Evolutionary conservation across 257 asterid genomes (phyloP).

Genomic region (Salvia splendens): DNA sequence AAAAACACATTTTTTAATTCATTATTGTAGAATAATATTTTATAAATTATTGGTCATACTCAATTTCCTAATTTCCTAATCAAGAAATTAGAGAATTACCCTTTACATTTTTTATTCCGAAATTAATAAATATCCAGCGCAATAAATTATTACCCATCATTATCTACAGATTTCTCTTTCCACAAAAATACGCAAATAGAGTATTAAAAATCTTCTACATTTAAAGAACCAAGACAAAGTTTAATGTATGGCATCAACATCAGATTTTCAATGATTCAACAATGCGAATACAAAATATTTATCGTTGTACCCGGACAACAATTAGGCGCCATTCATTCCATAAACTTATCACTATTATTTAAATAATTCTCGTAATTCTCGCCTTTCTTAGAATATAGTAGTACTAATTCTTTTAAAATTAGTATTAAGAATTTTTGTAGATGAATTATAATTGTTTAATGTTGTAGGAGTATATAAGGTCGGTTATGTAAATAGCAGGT

Average conservation of each 20-base stretch:
- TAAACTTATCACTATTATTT: background rate
- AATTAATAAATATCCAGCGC: background rate
- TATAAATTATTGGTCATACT: too few species aligned
- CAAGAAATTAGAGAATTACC: too few species aligned
- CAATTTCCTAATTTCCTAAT: too few species aligned
- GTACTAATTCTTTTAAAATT: too few species aligned
- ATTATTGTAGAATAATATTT: too few species aligned
- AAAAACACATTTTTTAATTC: too few species aligned
- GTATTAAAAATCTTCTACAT: background rate
- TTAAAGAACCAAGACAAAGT: background rate
- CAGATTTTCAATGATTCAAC: background rate
- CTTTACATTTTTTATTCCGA: too few species aligned
- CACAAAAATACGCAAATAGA: background rate
- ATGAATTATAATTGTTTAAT: background rate
- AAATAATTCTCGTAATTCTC: constrained; percentile 21
- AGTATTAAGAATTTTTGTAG: background rate
- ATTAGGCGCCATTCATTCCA: constrained; percentile 29
- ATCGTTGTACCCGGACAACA: constrained; percentile 18
- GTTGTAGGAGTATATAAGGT: background rate
- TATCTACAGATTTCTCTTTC: background rate
- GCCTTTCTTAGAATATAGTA: background rate
- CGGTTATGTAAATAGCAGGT: constrained; percentile 7
- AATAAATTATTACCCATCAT: background rate
- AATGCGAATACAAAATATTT: background rate
- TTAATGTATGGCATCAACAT: background rate